Evolutionary conservation across 371 early-diverging fungal genomes (phyloP), one percentile per base, ranked within the genome.

Genomic region (Dinochytrium kinnereticum): DNA sequence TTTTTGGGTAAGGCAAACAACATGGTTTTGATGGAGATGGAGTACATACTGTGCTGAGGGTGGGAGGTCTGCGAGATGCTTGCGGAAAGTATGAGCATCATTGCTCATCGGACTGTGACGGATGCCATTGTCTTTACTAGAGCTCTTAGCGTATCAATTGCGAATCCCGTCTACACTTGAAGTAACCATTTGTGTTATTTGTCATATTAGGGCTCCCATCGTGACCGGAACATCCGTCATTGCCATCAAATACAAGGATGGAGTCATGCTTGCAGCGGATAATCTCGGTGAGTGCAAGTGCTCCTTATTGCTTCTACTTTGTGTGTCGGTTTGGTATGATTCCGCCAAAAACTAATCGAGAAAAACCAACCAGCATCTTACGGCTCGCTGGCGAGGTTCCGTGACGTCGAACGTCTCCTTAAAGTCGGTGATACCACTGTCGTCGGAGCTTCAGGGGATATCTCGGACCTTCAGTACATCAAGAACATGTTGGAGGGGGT

Each of bases 201-300:
- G n/a, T n/a, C 44, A 5, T 53, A 21, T 13, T 26, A 53, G 55
- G 55, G 84, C 86, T 73, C 99, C 99, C 39, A 87, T 96, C 65
- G 95, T 98, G 2, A 97, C 97, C 21, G 98, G 98, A 79, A 96
- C 97, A n/a, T 97, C 98, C 36, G 93, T 98, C 49, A 80, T 98
- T 57, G 99, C 92, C 51, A 85, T 99, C 82, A 94, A 94, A 82
- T 99, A 93, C 89, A 97, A 94, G 82, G 97, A 96, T 76, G 99
- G 99, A 71, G 88, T 99, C 64, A 96, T 99, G 92, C 90, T 98
- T 87, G 96, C 97, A 15, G 95, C 98, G 17, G 99, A 99, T 82
- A 94, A 92, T 80, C 88, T 97, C 53, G 95, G 94, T 93, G 83
- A 38, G 81, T 64, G 59, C 53, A 68, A 59, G 50, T 64, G 36